phyloP scores from a whole-genome alignment of 2,329 filamentous ascomycete species.

The Pseudogymnoascus sp. region DNA sequence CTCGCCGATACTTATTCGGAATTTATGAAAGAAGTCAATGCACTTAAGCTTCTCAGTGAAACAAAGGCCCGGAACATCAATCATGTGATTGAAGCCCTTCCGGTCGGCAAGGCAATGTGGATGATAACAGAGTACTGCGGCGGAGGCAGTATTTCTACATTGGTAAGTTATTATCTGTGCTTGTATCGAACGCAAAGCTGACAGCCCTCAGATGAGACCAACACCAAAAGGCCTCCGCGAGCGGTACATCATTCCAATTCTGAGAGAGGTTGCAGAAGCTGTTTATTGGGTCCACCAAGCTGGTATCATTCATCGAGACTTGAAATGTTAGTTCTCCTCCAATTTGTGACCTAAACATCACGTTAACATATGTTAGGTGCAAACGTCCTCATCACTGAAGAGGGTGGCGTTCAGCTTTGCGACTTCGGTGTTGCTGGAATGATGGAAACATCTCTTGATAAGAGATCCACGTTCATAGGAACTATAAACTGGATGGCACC shows the following conservation, averaged over 20 bases:
- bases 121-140: slow-evolving; percentile 83
- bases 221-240: slow-evolving; percentile 61
- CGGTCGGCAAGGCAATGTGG: slow-evolving; percentile 76
- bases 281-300: slow-evolving; percentile 62
- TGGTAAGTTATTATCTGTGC: slow-evolving; percentile 43
- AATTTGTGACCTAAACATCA: slow-evolving; percentile 2
- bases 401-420: slow-evolving; percentile 71
- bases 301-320: slow-evolving; percentile 64
- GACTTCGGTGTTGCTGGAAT: slow-evolving; percentile 80
- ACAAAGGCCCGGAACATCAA: slow-evolving; percentile 75
- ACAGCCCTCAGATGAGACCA: slow-evolving; percentile 48
- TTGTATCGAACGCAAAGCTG: slow-evolving; percentile 30
- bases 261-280: slow-evolving; percentile 60
- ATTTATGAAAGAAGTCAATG: slow-evolving; percentile 61
- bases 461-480: slow-evolving; percentile 73
- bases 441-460: slow-evolving; percentile 67
- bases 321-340: slow-evolving; percentile 48
- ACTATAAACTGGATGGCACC: slow-evolving; percentile 85
- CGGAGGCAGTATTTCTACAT: slow-evolving; percentile 72
- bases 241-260: slow-evolving; percentile 62
- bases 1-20: slow-evolving; percentile 62
- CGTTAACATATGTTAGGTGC: slow-evolving; percentile 39
- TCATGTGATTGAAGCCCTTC: slow-evolving; percentile 70
- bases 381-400: slow-evolving; percentile 73
- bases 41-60: slow-evolving; percentile 66